Base-by-base conservation (phyloP, 805 yeast species). In the Metschnikowia hibisci region DNA sequence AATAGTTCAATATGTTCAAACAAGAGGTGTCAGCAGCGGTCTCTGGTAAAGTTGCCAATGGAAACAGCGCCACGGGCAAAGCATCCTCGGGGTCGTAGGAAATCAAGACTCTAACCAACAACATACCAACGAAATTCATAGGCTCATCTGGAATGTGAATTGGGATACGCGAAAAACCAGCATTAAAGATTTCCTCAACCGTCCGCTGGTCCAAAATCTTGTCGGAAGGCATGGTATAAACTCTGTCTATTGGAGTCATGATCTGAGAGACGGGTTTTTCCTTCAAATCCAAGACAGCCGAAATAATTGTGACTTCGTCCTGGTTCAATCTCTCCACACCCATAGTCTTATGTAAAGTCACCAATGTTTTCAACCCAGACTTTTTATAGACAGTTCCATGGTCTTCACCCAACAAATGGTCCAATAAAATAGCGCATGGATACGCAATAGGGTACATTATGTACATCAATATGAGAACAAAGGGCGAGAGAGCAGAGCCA, bases 41-140 rank as follows among this genome's bases (percentile, higher is more conserved):
- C 66, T 91, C 98, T 0, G 99, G 99, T 35, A 91, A 74, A 0
- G 98, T 93, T 2, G 98, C 98, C 55, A 91, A 74, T 6, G 98
- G 96, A 71, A 91, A 91, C 10, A 89, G 80, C 1, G 96, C 87
- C 25, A 93, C 93, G 0, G 96, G 96, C 42, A 87, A 67, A 1
- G 90, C 86, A 63, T 91, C 99, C 62, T 91, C 98, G 3, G 99
- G 98, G 59, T 91, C 99, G 62, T 91, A 91, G 43, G 96, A 84
- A 52, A 91, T 93, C 58, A 91, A 76, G 25, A 90, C 93, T 49
- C 97, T 76, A 15, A 93, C 98, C 33, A 91, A 72, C 33, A 91
- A 71, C 99, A 91, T 91, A 12, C 99, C 99, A 46, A 90, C 85
- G 63, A 88, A 91, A 63, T 91, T 91, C 44, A 77, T 69, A 12